Percentiles rank a stretch among this genome's conserved stretches.
These are phyloP conservation scores for Pseudophaeomoniella oleicola DNA, from an alignment of 2,329 filamentous ascomycete species.

Conservation along the genomic window DNA sequence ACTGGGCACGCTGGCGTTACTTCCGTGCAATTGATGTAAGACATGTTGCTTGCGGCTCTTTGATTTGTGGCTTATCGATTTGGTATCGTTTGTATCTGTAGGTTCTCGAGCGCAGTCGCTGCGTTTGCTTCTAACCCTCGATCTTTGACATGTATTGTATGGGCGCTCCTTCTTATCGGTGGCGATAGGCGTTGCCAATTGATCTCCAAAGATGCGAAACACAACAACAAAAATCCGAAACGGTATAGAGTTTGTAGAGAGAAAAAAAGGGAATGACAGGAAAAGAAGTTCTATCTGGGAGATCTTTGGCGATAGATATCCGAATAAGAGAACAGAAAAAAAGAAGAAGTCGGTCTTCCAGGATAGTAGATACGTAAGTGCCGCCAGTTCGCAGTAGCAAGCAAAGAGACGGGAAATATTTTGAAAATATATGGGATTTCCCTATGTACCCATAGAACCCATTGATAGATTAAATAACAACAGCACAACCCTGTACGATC, in stretches of 20 bases:
- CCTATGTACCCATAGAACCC: too few relatives aligned
- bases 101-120: background rate
- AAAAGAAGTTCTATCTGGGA: background rate
- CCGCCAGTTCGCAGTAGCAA: background rate
- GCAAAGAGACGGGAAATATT: too few relatives aligned
- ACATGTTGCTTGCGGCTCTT: background rate
- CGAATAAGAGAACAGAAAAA: background rate
- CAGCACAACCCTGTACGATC: too few relatives aligned
- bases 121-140: background rate
- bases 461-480: too few relatives aligned
- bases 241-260: background rate
- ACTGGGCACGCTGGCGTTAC: slow-evolving; percentile 27
- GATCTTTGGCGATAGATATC: background rate
- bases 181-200: background rate
- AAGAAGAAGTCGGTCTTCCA: background rate
- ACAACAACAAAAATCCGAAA: background rate
- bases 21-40: slow-evolving; percentile 16
- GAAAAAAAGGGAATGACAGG: background rate
- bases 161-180: too few relatives aligned
- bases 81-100: background rate
- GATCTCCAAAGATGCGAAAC: background rate
- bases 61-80: background rate
- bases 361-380: background rate
- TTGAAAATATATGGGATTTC: too few relatives aligned
- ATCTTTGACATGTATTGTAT: background rate